These are phyloP conservation scores for Arthrobotrys conoides DNA, from an alignment of 2,329 filamentous ascomycete species.

Conservation along the genomic window DNA sequence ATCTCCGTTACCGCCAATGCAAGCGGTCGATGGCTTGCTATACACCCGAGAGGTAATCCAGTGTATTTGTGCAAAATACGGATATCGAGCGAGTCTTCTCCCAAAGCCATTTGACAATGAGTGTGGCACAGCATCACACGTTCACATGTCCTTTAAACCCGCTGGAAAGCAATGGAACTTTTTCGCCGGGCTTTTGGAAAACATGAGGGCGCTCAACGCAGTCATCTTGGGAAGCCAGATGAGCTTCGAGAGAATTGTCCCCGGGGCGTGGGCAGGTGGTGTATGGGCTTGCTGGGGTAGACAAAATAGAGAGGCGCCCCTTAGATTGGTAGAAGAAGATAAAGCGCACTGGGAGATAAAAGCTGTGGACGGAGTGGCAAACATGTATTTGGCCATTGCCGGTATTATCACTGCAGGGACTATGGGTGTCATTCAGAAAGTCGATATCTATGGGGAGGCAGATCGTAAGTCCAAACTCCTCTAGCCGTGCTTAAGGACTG, in stretches of 20 bases:
- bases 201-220: slow-evolving; percentile 77
- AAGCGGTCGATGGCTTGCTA: slow-evolving; percentile 79
- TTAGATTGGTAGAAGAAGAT: slow-evolving; percentile 75
- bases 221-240: slow-evolving; percentile 77
- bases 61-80: slow-evolving; percentile 75
- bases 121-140: slow-evolving; percentile 77
- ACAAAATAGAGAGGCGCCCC: slow-evolving; percentile 82
- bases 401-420: slow-evolving; percentile 75
- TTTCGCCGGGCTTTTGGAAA: slow-evolving; percentile 78
- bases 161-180: slow-evolving; percentile 72
- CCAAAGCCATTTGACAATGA: slow-evolving; percentile 76
- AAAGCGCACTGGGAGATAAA: slow-evolving; percentile 82
- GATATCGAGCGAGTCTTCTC: slow-evolving; percentile 79
- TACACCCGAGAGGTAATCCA: slow-evolving; percentile 79
- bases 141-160: slow-evolving; percentile 72
- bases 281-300: slow-evolving; percentile 85
- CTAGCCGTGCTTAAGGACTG: background rate
- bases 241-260: slow-evolving; percentile 78
- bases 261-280: slow-evolving; percentile 83
- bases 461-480: slow-evolving; percentile 64
- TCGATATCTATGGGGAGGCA: slow-evolving; percentile 72
- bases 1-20: slow-evolving; percentile 74
- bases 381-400: slow-evolving; percentile 79
- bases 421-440: slow-evolving; percentile 70
- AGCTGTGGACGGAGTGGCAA: slow-evolving; percentile 82